Conservation (phyloP, 192 early-diverging fungal species). For the Rhizoclosmatium globosum region DNA sequence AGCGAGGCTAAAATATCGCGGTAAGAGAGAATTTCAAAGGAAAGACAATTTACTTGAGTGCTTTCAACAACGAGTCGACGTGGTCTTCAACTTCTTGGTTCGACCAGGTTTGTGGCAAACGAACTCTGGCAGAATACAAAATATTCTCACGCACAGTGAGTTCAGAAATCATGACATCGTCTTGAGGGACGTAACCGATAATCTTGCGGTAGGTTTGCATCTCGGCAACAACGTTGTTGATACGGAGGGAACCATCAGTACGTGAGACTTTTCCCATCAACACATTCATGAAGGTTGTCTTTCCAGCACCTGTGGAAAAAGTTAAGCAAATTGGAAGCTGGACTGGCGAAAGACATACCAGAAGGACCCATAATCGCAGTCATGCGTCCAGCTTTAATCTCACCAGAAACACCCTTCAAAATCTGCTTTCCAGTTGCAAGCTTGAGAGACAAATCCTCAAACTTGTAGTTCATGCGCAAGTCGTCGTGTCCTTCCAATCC, state of each 20-base stretch:
- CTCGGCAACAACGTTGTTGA: constrained; percentile 43
- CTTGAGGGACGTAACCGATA: constrained; percentile 48
- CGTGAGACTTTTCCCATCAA: constrained; percentile 38
- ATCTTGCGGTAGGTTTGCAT: constrained; percentile 40
- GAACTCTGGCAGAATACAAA: constrained; percentile 75
- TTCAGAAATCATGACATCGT: constrained; percentile 42
- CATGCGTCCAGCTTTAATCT: constrained; percentile 74
- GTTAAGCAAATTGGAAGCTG: not conserved
- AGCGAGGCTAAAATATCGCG: constrained; percentile 46
- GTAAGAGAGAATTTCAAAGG: not conserved
- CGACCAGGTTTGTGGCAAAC: constrained; percentile 70
- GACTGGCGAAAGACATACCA: constrained; percentile 58
- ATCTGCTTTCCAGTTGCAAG: constrained; percentile 60
- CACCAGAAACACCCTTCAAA: constrained; percentile 74
- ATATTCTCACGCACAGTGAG: constrained; percentile 80
- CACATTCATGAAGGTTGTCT: constrained; percentile 55
- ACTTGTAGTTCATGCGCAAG: constrained; percentile 44
- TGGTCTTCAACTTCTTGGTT: constrained; percentile 73
- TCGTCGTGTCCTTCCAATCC: constrained; percentile 22
- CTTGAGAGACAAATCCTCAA: constrained; percentile 46
- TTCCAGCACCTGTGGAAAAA: constrained; percentile 15
- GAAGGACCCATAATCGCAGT: constrained; percentile 91
- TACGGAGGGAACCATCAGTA: constrained; percentile 35
- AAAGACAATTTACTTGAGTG: constrained; percentile 4
- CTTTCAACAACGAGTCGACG: constrained; percentile 42